These are phyloP conservation scores for Parafenestella ontariensis DNA, from an alignment of 2,329 filamentous ascomycete genomes.

Conservation along the genomic window DNA sequence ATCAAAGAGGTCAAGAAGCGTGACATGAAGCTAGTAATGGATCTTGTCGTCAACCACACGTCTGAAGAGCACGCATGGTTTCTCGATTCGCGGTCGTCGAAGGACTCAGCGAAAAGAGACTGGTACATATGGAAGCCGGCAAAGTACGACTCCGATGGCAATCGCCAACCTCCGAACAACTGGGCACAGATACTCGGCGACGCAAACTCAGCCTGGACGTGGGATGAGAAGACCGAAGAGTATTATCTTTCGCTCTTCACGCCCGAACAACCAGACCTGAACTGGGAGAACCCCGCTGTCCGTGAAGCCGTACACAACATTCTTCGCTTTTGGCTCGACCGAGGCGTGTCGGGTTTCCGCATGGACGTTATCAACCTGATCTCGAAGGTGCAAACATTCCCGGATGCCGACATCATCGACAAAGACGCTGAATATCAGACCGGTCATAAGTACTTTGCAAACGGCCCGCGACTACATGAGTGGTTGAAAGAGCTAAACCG, in stretches of 20 bases:
- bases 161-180: conserved; percentile 75
- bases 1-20: conserved; percentile 46
- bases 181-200: conserved; percentile 67
- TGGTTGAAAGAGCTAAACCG: conserved; percentile 70
- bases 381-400: conserved; percentile 41
- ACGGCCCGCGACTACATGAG: conserved; percentile 74
- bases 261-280: conserved; percentile 78
- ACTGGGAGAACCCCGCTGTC: conserved; percentile 77
- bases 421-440: conserved; percentile 51
- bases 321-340: conserved; percentile 80
- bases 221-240: conserved; percentile 72
- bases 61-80: conserved; percentile 63
- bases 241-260: conserved; percentile 82
- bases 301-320: conserved; percentile 74
- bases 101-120: conserved; percentile 56
- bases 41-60: conserved; percentile 53
- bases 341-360: conserved; percentile 63
- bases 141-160: conserved; percentile 60
- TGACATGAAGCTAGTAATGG: conserved; percentile 50
- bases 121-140: conserved; percentile 64
- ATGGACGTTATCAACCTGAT: conserved; percentile 51
- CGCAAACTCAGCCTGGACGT: conserved; percentile 70
- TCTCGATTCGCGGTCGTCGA: conserved; percentile 59
- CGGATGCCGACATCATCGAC: conserved; percentile 35
- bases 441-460: conserved; percentile 64